Conservation (phyloP, 2,329 filamentous ascomycete genomes). For the Rutstroemia sp. region DNA sequence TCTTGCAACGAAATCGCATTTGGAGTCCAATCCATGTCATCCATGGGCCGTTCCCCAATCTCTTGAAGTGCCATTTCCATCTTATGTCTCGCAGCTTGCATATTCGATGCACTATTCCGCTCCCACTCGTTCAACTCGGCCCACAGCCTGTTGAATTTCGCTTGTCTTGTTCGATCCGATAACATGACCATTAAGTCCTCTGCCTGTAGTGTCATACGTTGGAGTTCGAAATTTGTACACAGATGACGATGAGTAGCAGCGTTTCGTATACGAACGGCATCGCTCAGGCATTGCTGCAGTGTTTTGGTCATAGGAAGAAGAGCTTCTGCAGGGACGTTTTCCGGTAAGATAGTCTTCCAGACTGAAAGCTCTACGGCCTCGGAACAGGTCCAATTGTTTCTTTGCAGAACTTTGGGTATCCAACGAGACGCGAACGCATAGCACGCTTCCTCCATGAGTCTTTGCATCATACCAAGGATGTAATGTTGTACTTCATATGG, state of each 20-base stretch:
- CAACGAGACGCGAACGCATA: conserved; percentile 26
- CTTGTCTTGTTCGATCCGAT: conserved; percentile 19
- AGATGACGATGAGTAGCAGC: conserved; percentile 27
- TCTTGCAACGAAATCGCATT: conserved; percentile 25
- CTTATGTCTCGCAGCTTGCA: conserved; percentile 15
- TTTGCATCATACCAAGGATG: conserved; percentile 26
- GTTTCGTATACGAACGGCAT: conserved; percentile 27
- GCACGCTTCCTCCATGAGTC: conserved; percentile 28
- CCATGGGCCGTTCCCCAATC: conserved; percentile 25
- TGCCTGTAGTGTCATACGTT: conserved; percentile 22
- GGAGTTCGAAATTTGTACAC: conserved; percentile 23
- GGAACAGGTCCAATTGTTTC: conserved; percentile 24
- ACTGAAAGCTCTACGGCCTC: conserved; percentile 27
- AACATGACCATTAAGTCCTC: conserved; percentile 27
- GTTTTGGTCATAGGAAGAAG: conserved; percentile 15
- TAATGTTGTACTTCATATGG: conserved; percentile 31
- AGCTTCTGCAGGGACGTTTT: conserved; percentile 17
- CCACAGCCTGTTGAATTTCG: conserved; percentile 23
- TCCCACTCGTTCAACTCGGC: conserved; percentile 24
- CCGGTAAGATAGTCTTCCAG: conserved; percentile 23
- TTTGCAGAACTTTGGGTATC: conserved; percentile 21
- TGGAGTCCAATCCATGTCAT: conserved; percentile 30
- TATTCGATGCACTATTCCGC: conserved; percentile 8
- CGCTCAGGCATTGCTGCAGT: conserved; percentile 16
- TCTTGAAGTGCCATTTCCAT: conserved; percentile 22